phyloP scores from a whole-genome alignment of 2,329 filamentous ascomycete species.

The Fusarium sp. region DNA sequence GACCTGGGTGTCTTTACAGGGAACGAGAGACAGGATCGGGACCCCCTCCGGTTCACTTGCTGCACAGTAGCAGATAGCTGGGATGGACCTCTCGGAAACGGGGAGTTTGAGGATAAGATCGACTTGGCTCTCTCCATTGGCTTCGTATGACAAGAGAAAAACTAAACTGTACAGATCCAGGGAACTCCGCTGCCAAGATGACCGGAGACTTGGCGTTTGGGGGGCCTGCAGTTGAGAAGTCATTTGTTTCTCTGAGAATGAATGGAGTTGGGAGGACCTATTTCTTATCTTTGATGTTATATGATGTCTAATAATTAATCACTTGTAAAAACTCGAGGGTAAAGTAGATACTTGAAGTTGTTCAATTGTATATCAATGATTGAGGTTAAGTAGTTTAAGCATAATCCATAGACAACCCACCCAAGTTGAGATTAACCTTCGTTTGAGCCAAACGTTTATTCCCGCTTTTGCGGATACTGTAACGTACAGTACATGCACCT shows the following conservation, averaged over 20 bases:
- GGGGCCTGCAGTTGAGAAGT: neutral
- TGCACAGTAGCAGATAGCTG: neutral
- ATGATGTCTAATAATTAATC: too few relatives aligned
- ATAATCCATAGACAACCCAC: constrained; percentile 23
- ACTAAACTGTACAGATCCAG: neutral
- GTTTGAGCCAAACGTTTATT: constrained; percentile 10
- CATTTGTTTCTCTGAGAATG: neutral
- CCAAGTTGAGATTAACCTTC: neutral
- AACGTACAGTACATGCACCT: neutral
- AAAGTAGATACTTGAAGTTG: neutral
- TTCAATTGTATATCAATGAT: neutral
- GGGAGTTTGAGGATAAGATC: constrained; percentile 24
- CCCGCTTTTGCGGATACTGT: constrained; percentile 3
- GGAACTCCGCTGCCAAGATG: constrained; percentile 38
- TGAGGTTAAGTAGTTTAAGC: constrained; percentile 25
- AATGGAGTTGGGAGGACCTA: neutral
- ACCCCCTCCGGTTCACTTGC: neutral
- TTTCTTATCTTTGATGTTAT: neutral
- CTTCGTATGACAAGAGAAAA: constrained; percentile 23
- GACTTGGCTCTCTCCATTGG: constrained; percentile 31
- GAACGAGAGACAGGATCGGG: neutral
- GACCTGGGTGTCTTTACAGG: neutral
- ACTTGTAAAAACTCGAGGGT: neutral
- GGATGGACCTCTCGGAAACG: neutral
- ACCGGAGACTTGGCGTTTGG: constrained; percentile 35